Percentiles rank a stretch among this genome's conserved stretches.
phyloP scores from a whole-genome alignment of 192 early-diverging fungal species.

The Geranomyces variabilis region DNA sequence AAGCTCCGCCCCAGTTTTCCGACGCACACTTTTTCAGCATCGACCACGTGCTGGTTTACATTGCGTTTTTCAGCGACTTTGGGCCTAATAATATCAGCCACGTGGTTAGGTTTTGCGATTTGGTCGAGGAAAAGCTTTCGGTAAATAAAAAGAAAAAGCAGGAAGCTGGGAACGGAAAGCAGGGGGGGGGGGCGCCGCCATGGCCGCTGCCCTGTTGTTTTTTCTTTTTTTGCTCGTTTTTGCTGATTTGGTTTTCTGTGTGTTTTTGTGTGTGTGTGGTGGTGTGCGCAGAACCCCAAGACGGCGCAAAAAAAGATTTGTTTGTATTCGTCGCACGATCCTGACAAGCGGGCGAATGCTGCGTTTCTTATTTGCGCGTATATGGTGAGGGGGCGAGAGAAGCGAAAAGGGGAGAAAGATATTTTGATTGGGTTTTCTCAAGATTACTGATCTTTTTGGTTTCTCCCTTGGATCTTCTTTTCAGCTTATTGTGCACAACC shows the following conservation, averaged over 20 bases:
- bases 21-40: slow-evolving; percentile 63
- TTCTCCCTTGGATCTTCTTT: neutral
- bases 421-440: too few species aligned
- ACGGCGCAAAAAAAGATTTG: slow-evolving; percentile 58
- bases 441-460: too few species aligned
- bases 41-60: slow-evolving; percentile 62
- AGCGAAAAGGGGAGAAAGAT: neutral
- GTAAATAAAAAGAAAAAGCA: slow-evolving; percentile 30
- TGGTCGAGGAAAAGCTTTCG: slow-evolving; percentile 62
- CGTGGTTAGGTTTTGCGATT: slow-evolving; percentile 63
- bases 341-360: slow-evolving; percentile 67
- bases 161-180: neutral
- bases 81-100: slow-evolving; percentile 69
- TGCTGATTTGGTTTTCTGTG: neutral
- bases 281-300: slow-evolving; percentile 51
- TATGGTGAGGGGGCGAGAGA: slow-evolving; percentile 53
- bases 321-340: slow-evolving; percentile 58
- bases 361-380: slow-evolving; percentile 70
- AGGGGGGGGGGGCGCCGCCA: too few species aligned
- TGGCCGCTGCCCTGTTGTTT: too few species aligned
- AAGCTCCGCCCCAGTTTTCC: slow-evolving; percentile 42
- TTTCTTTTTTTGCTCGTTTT: slow-evolving; percentile 1
- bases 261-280: neutral
- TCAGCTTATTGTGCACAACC: slow-evolving; percentile 61
- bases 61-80: slow-evolving; percentile 69